Evolutionary conservation across 2,329 filamentous ascomycete genomes (phyloP).

Genomic region (Penicillium sp.): DNA sequence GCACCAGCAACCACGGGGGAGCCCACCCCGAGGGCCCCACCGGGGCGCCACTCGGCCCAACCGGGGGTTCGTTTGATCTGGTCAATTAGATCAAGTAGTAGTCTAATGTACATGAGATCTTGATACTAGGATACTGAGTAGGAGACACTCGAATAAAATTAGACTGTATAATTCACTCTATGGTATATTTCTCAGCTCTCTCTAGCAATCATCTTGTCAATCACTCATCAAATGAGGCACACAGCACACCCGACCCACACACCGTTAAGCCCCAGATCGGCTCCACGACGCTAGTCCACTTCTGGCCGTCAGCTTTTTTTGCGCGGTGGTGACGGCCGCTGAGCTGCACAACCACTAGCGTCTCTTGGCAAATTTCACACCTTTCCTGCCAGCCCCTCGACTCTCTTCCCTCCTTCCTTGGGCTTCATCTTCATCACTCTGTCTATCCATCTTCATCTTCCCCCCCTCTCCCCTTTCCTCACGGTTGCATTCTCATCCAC

Average conservation of each 20-base stretch:
- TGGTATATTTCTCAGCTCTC: too few species aligned
- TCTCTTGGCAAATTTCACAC: slow-evolving; percentile 30
- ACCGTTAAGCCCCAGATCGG: slow-evolving; percentile 23
- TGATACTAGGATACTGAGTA: too few species aligned
- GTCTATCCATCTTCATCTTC: slow-evolving; percentile 10
- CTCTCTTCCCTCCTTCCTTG: slow-evolving; percentile 26
- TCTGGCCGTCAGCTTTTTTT: slow-evolving; percentile 20
- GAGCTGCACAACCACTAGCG: slow-evolving; percentile 33
- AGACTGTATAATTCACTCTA: too few species aligned
- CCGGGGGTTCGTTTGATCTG: too few species aligned
- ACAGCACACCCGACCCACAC: too few species aligned
- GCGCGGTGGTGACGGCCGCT: slow-evolving; percentile 8
- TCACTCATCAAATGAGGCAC: too few species aligned
- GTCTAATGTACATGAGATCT: too few species aligned
- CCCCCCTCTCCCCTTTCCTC: slow-evolving; percentile 6
- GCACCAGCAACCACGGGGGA: slow-evolving; percentile 26
- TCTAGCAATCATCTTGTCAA: too few species aligned
- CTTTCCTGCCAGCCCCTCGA: slow-evolving; percentile 34
- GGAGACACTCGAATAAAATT: too few species aligned
- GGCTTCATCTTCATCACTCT: slow-evolving; percentile 20
- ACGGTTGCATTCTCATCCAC: neutral
- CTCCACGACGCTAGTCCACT: slow-evolving; percentile 27
- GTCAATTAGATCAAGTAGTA: too few species aligned
- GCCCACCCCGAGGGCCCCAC: slow-evolving; percentile 25
- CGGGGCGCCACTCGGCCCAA: slow-evolving; percentile 27